Conservation (phyloP, 768 basidiomycete species). For the Coprinopsis sp. region DNA sequence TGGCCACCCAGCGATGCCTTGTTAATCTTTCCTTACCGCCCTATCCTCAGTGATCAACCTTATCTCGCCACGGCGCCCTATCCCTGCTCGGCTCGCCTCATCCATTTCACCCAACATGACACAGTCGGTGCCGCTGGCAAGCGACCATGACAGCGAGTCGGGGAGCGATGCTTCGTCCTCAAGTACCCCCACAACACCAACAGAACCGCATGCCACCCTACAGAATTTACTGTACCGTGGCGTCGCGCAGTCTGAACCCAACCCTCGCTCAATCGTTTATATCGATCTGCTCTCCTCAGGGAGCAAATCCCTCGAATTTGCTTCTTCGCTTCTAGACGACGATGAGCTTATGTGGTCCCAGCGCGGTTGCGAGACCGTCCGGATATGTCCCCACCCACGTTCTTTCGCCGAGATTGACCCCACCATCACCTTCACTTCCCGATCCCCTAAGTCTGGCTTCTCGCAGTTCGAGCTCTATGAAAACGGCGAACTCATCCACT, state of each 20-base stretch:
- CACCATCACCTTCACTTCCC: constrained; percentile 8
- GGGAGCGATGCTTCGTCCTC: constrained; percentile 34
- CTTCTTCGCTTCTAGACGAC: constrained; percentile 38
- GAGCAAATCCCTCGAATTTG: constrained; percentile 23
- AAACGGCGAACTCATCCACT: constrained; percentile 45
- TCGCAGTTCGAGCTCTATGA: constrained; percentile 54
- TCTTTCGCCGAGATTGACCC: constrained; percentile 9
- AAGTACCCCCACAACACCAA: constrained; percentile 35
- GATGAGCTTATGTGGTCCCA: constrained; percentile 15
- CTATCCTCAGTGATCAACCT: constrained; percentile 39
- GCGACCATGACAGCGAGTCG: constrained; percentile 30
- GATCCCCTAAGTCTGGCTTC: constrained; percentile 16
- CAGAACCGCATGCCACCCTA: constrained; percentile 30
- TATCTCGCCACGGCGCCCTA: constrained; percentile 34
- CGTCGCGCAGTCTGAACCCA: constrained; percentile 22
- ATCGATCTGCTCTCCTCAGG: constrained; percentile 42
- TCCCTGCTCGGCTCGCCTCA: constrained; percentile 18
- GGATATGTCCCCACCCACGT: constrained; percentile 8
- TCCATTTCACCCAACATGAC: constrained; percentile 27
- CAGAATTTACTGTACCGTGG: constrained; percentile 28
- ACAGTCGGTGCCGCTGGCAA: constrained; percentile 18
- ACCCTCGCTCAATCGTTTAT: constrained; percentile 33
- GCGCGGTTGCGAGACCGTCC: constrained; percentile 7
- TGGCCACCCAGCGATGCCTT: constrained; percentile 13
- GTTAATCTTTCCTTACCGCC: constrained; percentile 4